Evolutionary conservation across 108 stramenopile genomes (phyloP), one percentile per base, ranked within the genome.

Genomic region (Epipyxis sp.): DNA sequence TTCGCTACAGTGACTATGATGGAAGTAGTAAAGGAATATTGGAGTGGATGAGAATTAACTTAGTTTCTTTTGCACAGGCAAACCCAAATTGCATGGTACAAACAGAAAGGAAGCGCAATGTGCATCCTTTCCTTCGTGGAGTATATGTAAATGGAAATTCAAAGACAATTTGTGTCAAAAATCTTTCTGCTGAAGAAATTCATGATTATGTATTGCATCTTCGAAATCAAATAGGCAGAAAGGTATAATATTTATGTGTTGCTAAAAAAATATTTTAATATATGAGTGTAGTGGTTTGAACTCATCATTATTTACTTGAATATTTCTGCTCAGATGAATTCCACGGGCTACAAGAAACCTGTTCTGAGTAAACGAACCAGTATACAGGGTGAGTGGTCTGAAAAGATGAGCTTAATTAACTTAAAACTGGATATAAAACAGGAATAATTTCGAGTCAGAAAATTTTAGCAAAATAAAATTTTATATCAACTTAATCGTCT

Each of bases 1-100:
- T 74, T 37, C 44, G 71, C 46, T 74, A 74, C 34, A 74, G 71
- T 32, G 71, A 74, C 34, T 39, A 32, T 10, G 71, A 74, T 42
- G 71, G 71, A 39, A 74, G 71, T 42, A 74, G 71, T 74, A 37
- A 42, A 25, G 71, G 71, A 6, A 42, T 74, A 35, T 6, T 29
- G 20, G 61, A 16, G 6, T 74, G 71, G 71, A 74, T 74, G 50
- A 39, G 34, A 74, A 39, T n/a, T 16, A 57, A 74, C 25, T 42
- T 74, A 13, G 42, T 74, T 20, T 6, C 3, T 3, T 74, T 74
- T 30, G 71, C 71, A 20, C n/a, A 27, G 50, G 43, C 6, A 10
- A 74, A 74, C 25, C 71, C 71, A 3, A 42, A 6, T 39, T 57
- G 40, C n/a, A 3, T 42, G 6, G 43, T 74, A 16, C 40, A 27